Conservation (phyloP, 352 stramenopile species). For the Pythium folliculosum region DNA sequence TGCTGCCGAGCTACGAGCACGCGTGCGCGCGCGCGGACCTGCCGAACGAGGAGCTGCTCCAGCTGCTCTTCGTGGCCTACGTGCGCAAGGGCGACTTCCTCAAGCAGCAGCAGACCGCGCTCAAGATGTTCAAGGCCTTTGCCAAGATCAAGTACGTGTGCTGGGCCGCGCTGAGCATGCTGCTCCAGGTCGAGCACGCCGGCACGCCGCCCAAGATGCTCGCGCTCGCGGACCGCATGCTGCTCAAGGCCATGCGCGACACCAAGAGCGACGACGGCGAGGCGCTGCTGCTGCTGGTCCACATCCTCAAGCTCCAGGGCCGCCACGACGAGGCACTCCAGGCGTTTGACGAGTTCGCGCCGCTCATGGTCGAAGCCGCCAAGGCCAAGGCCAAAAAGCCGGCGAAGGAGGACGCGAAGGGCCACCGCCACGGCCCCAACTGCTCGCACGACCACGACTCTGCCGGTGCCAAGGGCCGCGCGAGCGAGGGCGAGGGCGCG, state of each 20-base stretch:
- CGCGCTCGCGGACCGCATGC: slow-evolving; percentile 76
- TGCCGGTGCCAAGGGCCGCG: slow-evolving; percentile 42
- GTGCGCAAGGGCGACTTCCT: slow-evolving; percentile 63
- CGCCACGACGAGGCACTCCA: slow-evolving; percentile 65
- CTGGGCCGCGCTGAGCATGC: slow-evolving; percentile 82
- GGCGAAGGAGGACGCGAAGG: not conserved
- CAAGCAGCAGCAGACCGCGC: slow-evolving; percentile 86
- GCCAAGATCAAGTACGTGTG: slow-evolving; percentile 75
- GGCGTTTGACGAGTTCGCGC: slow-evolving; percentile 74
- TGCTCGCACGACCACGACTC: slow-evolving; percentile 20
- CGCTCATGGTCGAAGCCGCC: slow-evolving; percentile 29
- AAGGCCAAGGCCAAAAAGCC: slow-evolving; percentile 12
- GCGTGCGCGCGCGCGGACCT: slow-evolving; percentile 45
- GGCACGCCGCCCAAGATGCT: slow-evolving; percentile 73
- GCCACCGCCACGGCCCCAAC: slow-evolving; percentile 23
- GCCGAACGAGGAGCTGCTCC: slow-evolving; percentile 71
- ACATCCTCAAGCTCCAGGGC: slow-evolving; percentile 74
- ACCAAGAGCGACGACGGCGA: slow-evolving; percentile 62
- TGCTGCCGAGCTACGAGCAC: slow-evolving; percentile 77
- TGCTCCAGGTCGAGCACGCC: slow-evolving; percentile 77
- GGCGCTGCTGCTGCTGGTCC: slow-evolving; percentile 64
- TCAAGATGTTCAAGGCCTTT: slow-evolving; percentile 88
- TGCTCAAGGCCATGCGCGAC: slow-evolving; percentile 74
- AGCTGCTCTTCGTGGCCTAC: slow-evolving; percentile 75
- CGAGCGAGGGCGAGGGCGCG: slow-evolving; percentile 66